Evolutionary conservation across 2,329 filamentous ascomycete genomes (phyloP).

Genomic region (Gremmenia infestans): DNA sequence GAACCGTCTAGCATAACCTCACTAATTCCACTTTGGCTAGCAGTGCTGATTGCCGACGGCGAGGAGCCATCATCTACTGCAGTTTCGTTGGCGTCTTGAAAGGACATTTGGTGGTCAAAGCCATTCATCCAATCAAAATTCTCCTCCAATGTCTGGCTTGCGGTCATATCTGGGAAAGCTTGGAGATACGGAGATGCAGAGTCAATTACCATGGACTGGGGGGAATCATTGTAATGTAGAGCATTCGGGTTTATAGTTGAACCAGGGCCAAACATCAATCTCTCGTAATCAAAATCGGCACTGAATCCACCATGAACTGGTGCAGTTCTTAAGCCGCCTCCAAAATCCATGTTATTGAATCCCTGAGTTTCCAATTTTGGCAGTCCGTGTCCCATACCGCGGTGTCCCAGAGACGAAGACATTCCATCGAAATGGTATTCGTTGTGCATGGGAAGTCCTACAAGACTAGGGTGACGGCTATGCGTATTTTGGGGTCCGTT

Average conservation of each 20-base stretch:
- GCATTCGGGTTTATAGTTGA: constrained; percentile 69
- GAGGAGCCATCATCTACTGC: constrained; percentile 82
- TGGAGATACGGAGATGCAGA: constrained; percentile 55
- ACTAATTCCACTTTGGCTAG: constrained; percentile 85
- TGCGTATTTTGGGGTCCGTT: constrained; percentile 47
- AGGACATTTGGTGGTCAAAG: constrained; percentile 72
- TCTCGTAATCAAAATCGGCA: constrained; percentile 65
- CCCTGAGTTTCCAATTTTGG: constrained; percentile 78
- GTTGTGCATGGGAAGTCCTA: constrained; percentile 58
- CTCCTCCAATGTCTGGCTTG: constrained; percentile 63
- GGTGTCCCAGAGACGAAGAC: constrained; percentile 62
- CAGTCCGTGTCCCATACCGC: constrained; percentile 62
- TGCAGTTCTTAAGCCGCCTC: constrained; percentile 71
- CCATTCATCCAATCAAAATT: constrained; percentile 80
- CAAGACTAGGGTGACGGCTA: constrained; percentile 71
- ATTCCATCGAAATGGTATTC: constrained; percentile 67
- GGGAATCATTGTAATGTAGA: constrained; percentile 79
- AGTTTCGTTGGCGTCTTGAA: constrained; percentile 66
- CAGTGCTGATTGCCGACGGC: constrained; percentile 91
- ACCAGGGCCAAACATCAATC: constrained; percentile 62
- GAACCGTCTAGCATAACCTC: constrained; percentile 86
- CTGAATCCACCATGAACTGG: constrained; percentile 61
- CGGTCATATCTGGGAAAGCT: constrained; percentile 53
- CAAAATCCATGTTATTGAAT: constrained; percentile 59
- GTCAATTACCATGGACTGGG: constrained; percentile 60